Conservation (phyloP, 805 yeast genomes). For the Lachancea quebecensis region DNA sequence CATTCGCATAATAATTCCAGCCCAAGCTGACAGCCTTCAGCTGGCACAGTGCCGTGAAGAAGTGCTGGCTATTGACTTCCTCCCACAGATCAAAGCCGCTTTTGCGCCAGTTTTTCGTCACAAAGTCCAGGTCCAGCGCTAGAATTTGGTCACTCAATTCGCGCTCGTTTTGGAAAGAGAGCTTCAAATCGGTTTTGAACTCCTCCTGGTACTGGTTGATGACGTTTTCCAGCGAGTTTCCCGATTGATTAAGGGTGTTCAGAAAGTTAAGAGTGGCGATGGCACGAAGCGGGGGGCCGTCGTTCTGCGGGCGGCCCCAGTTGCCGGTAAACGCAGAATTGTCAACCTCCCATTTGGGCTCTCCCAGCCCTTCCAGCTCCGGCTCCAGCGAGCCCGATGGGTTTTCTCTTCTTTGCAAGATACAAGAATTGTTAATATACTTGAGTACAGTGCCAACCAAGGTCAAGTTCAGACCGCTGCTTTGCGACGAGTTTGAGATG, state of each 20-base stretch:
- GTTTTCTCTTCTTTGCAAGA: constrained; percentile 60
- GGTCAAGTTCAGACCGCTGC: constrained; percentile 13
- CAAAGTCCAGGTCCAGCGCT: constrained; percentile 64
- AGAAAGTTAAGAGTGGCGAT: constrained; percentile 56
- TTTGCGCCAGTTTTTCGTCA: constrained; percentile 52
- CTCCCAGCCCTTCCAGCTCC: constrained; percentile 63
- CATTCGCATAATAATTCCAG: constrained; percentile 31
- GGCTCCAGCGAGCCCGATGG: constrained; percentile 53
- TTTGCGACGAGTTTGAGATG: constrained; percentile 1
- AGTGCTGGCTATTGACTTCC: constrained; percentile 67
- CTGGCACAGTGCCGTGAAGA: constrained; percentile 74
- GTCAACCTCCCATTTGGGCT: constrained; percentile 76
- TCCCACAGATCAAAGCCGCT: constrained; percentile 91
- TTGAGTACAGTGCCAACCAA: constrained; percentile 40
- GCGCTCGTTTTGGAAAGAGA: constrained; percentile 23
- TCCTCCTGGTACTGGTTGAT: constrained; percentile 15
- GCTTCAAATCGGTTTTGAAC: background rate
- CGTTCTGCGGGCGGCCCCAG: constrained; percentile 97
- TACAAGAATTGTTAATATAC: constrained; percentile 52
- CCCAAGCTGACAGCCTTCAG: constrained; percentile 62
- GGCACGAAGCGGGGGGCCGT: constrained; percentile 84
- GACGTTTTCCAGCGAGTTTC: constrained; percentile 25
- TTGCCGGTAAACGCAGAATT: constrained; percentile 51
- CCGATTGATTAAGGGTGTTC: constrained; percentile 34
- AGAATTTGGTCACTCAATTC: constrained; percentile 47